phyloP scores from a whole-genome alignment of 495 filamentous ascomycete genomes.

The Hypoxylon subgilvum region DNA sequence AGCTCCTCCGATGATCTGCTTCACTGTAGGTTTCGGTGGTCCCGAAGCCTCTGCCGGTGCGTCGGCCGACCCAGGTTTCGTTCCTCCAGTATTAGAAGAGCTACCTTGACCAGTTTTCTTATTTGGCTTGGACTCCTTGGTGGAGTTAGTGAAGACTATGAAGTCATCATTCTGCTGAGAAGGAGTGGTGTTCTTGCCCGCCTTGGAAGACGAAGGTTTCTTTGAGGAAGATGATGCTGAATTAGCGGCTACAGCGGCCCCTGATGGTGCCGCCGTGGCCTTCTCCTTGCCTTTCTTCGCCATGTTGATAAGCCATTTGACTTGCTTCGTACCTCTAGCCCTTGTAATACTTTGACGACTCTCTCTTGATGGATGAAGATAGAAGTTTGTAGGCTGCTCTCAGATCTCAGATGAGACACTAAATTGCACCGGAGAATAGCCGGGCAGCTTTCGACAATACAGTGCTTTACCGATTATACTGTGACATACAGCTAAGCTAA shows the following conservation, averaged over 20 bases:
- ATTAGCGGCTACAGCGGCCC: constrained; percentile 26
- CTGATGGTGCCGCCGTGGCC: constrained; percentile 37
- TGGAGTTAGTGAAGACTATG: constrained; percentile 70
- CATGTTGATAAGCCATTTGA: constrained; percentile 46
- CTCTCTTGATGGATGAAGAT: neutral
- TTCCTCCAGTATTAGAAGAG: constrained; percentile 46
- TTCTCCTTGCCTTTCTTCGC: constrained; percentile 58
- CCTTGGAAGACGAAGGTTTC: constrained; percentile 46
- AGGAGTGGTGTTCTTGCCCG: constrained; percentile 25
- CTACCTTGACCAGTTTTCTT: constrained; percentile 39
- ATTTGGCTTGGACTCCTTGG: constrained; percentile 60
- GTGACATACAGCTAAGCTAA: neutral
- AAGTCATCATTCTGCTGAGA: constrained; percentile 63
- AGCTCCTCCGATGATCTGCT: constrained; percentile 87
- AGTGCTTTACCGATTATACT: neutral
- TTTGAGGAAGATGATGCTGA: constrained; percentile 40
- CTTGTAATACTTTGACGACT: constrained; percentile 5
- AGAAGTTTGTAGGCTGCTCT: neutral
- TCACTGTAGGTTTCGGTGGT: constrained; percentile 78
- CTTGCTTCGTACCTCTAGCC: neutral
- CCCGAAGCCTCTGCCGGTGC: constrained; percentile 45
- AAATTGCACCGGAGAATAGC: constrained; percentile 15
- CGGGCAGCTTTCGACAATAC: neutral
- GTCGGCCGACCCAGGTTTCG: constrained; percentile 43
- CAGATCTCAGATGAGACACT: constrained; percentile 3